Base-by-base conservation (phyloP, 2,329 filamentous ascomycete genomes). In the Ophiostoma fasciatum region DNA sequence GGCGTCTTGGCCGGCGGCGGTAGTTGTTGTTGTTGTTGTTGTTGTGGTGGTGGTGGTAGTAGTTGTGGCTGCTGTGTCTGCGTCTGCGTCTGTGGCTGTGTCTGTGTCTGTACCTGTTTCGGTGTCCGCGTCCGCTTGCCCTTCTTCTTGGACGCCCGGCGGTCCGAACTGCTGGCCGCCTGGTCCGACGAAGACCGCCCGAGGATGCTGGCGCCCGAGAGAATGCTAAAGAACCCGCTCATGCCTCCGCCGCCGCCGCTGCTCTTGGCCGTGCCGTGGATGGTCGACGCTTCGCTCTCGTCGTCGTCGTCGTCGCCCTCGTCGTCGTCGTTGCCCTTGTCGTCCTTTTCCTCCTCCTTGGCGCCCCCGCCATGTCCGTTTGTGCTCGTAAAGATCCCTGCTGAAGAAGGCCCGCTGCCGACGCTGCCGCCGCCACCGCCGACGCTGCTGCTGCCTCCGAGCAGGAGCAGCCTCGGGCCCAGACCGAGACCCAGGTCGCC, bases 151-250 rank as follows among this genome's bases (percentile, higher is more conserved):
- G n/a, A 8, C 17, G 27, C 20, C 22, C 20, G 21, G 13, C 21
- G 15, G 7, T 36, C 29, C 7, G 28, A 4, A 9, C 26, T 28
- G n/a, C n/a, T n/a, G n/a, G n/a, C n/a, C n/a, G n/a, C n/a, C n/a
- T n/a, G n/a, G n/a, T n/a, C n/a, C n/a, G n/a, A n/a, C n/a, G n/a
- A n/a, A n/a, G n/a, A n/a, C 20, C 30, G 29, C 3, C 25, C 25
- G 5, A 78, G 63, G 46, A 78, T 78, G 48, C 70, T 74, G 53
- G 70, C 73, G 11, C 71, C 68, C 27, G 72, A 71, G 32, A 78
- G 54, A 45, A 78, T 76, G 48, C 70, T 74, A 53, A 78, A 78
- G 46, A 78, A 60, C 56, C 71, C 74, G 13, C 56, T 54, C 22
- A 47, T 50, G n/a, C 49, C 29, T 4, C 34, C 37, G 11, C 22